phyloP scores from a whole-genome alignment of 129 eudicot species.

The Oenanthe sinensis region DNA sequence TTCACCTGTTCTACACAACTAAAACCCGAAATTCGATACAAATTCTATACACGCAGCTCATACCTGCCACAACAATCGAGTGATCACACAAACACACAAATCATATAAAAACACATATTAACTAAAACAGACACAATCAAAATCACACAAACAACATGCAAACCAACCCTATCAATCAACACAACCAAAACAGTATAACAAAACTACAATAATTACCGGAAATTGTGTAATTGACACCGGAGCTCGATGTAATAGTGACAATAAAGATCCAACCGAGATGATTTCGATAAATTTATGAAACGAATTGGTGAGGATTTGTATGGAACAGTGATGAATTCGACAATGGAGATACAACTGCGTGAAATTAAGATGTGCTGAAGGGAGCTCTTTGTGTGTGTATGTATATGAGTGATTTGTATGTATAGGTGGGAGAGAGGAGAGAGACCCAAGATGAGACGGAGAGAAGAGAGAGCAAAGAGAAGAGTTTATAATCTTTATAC shows the following conservation, averaged over 20 bases:
- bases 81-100: not conserved
- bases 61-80: slow-evolving; percentile 14
- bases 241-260: not conserved
- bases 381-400: not conserved
- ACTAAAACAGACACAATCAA: slow-evolving; percentile 17
- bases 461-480: not conserved
- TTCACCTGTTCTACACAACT: not conserved
- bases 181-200: not conserved
- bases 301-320: not conserved
- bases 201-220: not conserved
- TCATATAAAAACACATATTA: not conserved
- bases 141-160: slow-evolving; percentile 40
- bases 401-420: not conserved
- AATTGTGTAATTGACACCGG: not conserved
- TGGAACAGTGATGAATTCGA: not conserved
- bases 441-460: not conserved
- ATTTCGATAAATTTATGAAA: not conserved
- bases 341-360: not conserved
- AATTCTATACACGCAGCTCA: not conserved
- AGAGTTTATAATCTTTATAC: slow-evolving; percentile 10
- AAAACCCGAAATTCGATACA: not conserved
- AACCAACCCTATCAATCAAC: slow-evolving; percentile 19
- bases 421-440: not conserved
- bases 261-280: not conserved
- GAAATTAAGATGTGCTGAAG: not conserved